Base-by-base conservation (phyloP, 2,329 filamentous ascomycete species). In the Camptophora hylomeconis region DNA sequence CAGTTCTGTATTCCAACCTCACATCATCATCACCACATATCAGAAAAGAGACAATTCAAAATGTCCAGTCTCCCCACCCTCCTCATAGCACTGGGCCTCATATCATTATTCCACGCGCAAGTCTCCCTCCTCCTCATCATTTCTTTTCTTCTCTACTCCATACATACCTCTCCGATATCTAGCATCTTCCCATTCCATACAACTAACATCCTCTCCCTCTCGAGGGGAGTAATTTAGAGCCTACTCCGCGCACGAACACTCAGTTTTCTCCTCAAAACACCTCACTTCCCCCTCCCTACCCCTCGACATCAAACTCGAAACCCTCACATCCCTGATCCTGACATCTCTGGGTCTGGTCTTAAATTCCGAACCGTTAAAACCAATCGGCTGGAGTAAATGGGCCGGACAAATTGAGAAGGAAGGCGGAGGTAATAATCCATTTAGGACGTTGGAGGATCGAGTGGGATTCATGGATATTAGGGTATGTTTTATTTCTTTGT, bases 191-290 rank as follows among this genome's bases (percentile, higher is more conserved):
- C 13, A 20, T 15, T 17, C 18, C 14, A 28, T 20, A 33, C 33
- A 35, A 38, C 27, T 15, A 18, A 14, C 22, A 14, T 25, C 33
- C 21, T 17, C n/a, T 15, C 19, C 33, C 30, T 30, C n/a, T n/a
- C n/a, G n/a, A n/a, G n/a, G n/a, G n/a, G n/a, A n/a, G n/a, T n/a
- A n/a, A n/a, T n/a, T n/a, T 51, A 98, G 89, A 40, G 92, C 86
- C 59, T 98, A 95, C 59, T 98, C 89, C 28, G 84, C 86, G 25
- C 80, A 93, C 56, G 89, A 98, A 60, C 81, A 93, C 59, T 79
- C 82, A 5, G 66, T 75, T 13, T 69, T 92, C 27, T 45, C 58
- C 3, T 42, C 53, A 28, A 41, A 40, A 27, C 19, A 35, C 5
- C 40, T 39, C 27, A 42, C 36, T 17, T 38, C 33, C 15, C 39